Percentiles rank a stretch among this genome's conserved stretches.
Conservation (phyloP, 192 early-diverging fungal species). For the Backusella parvicylindrica region DNA sequence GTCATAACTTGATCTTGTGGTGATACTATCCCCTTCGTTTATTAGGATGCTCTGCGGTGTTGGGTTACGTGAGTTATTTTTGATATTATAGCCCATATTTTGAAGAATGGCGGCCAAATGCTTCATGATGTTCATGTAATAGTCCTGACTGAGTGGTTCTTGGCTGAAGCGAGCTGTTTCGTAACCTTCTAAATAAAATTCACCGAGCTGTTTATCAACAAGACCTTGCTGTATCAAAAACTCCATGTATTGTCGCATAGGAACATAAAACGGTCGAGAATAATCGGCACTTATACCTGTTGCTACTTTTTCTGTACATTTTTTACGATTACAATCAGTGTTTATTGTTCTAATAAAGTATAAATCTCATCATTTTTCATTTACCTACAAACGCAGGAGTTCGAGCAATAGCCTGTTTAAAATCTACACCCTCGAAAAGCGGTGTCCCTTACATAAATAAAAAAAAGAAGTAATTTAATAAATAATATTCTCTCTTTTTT, state of each 20-base stretch:
- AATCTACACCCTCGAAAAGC: conserved; percentile 44
- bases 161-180: conserved; percentile 53
- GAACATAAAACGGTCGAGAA: conserved; percentile 44
- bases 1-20: background rate
- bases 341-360: background rate
- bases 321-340: too few species aligned
- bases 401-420: conserved; percentile 51
- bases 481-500: background rate
- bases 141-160: conserved; percentile 33
- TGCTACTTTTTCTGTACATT: conserved; percentile 43
- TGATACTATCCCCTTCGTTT: background rate
- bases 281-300: conserved; percentile 33
- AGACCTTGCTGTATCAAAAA: conserved; percentile 44
- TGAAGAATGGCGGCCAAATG: conserved; percentile 44
- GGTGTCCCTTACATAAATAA: conserved; percentile 12
- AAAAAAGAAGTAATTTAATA: background rate
- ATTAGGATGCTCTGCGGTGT: background rate
- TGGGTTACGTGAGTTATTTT: conserved; percentile 21
- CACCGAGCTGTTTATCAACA: conserved; percentile 41
- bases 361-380: background rate
- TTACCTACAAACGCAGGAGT: conserved; percentile 53
- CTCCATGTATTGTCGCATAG: conserved; percentile 50
- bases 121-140: conserved; percentile 53
- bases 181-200: conserved; percentile 53
- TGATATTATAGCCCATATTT: conserved; percentile 39